Conservation (phyloP, 192 early-diverging fungal genomes). For the Backusella tuberculispora region DNA sequence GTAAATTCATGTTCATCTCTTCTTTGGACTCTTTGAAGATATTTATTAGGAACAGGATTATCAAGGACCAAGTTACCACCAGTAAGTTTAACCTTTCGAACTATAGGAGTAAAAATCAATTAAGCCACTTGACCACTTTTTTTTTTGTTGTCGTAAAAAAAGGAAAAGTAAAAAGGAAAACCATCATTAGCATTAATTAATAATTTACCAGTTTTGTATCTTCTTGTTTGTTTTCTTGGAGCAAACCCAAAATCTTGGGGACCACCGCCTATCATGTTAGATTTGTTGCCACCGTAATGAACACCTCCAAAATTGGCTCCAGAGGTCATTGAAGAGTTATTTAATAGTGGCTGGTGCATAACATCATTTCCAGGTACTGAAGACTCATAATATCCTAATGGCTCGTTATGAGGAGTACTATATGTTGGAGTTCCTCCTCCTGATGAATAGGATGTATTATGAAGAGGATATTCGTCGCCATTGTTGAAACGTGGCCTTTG, state of each 20-base stretch:
- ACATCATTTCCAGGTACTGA: constrained; percentile 5
- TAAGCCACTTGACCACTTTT: not conserved
- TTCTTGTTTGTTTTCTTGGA: constrained; percentile 46
- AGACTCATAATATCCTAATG: constrained; percentile 21
- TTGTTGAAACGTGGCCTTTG: constrained; percentile 13
- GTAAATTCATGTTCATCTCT: constrained; percentile 69
- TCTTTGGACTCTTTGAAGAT: constrained; percentile 55
- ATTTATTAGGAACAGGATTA: constrained; percentile 64
- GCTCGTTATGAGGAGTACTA: not conserved
- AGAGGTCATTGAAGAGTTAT: constrained; percentile 10
- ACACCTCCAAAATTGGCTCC: not conserved
- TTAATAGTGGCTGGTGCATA: constrained; percentile 18
- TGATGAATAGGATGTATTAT: constrained; percentile 15
- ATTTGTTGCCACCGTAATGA: not conserved
- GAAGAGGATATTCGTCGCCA: constrained; percentile 17
- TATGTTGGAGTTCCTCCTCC: not conserved
- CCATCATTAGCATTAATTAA: not conserved
- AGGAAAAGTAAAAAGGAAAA: not conserved
- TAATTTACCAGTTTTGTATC: constrained; percentile 50
- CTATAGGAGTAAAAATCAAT: constrained; percentile 11
- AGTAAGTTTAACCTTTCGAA: constrained; percentile 63
- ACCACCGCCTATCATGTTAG: constrained; percentile 21
- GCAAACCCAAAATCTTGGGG: constrained; percentile 24
- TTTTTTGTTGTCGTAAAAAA: not conserved
- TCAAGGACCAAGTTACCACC: constrained; percentile 74